phyloP scores from a whole-genome alignment of 179 eudicot species.

The Corrigiola litoralis region DNA sequence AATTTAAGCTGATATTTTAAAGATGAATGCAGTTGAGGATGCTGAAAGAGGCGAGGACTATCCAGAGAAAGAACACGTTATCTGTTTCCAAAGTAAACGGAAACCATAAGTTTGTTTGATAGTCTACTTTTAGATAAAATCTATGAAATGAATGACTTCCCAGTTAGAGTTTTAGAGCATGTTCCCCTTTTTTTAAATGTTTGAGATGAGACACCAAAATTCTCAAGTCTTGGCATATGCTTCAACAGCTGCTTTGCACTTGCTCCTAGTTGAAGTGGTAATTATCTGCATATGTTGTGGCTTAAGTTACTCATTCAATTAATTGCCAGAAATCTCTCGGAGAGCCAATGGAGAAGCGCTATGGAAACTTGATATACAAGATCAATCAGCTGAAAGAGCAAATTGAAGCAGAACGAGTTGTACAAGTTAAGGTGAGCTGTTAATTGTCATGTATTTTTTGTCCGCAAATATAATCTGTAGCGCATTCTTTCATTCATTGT shows the following conservation, averaged over 20 bases:
- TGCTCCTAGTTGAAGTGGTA: background rate
- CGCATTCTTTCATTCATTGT: background rate
- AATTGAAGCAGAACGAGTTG: conserved; percentile 58
- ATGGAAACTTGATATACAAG: conserved; percentile 36
- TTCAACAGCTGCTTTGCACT: background rate
- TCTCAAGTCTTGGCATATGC: background rate
- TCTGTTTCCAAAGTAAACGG: too few relatives aligned
- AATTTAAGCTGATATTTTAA: too few relatives aligned
- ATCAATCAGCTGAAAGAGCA: conserved; percentile 54
- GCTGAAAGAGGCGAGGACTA: too few relatives aligned
- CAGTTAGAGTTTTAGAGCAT: too few relatives aligned
- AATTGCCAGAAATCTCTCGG: conserved; percentile 22
- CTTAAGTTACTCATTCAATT: background rate
- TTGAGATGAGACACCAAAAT: background rate
- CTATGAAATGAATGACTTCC: too few relatives aligned
- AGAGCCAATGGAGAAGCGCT: conserved; percentile 36
- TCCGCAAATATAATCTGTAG: background rate
- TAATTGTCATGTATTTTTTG: background rate
- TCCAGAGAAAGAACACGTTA: too few relatives aligned
- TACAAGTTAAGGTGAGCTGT: conserved; percentile 49
- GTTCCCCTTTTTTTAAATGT: too few relatives aligned
- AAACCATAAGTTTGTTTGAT: too few relatives aligned
- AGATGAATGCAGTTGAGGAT: too few relatives aligned
- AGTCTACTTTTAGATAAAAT: too few relatives aligned
- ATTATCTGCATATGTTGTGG: background rate